Percentiles rank a stretch among this genome's conserved stretches.
Conservation (phyloP, 2,329 filamentous ascomycete species). For the Cytospora schulzeri region DNA sequence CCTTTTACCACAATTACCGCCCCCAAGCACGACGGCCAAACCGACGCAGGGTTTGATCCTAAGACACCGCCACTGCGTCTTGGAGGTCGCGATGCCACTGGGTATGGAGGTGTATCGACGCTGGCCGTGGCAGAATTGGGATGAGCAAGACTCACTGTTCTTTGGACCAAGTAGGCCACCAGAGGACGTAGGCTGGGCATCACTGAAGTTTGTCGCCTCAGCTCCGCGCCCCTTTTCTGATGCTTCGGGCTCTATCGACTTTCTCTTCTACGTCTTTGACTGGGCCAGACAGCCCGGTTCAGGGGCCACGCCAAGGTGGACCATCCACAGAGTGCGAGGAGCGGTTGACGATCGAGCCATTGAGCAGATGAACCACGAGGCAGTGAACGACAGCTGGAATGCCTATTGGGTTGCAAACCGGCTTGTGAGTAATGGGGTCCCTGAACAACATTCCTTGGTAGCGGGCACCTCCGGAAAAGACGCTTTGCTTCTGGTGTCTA, state of each 20-base stretch:
- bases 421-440: neutral
- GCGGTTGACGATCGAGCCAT: slow-evolving; percentile 2
- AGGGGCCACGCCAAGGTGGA: neutral
- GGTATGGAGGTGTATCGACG: slow-evolving; percentile 12
- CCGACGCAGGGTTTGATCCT: neutral
- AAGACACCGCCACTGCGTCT: neutral
- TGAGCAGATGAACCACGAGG: slow-evolving; percentile 18
- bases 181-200: slow-evolving; percentile 14
- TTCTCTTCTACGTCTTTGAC: slow-evolving; percentile 21
- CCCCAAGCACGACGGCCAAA: neutral
- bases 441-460: slow-evolving; percentile 5
- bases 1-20: neutral
- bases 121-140: slow-evolving; percentile 22
- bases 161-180: neutral
- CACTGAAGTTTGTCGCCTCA: slow-evolving; percentile 10
- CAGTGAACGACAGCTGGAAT: slow-evolving; percentile 15
- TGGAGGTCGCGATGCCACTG: slow-evolving; percentile 1
- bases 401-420: slow-evolving; percentile 11
- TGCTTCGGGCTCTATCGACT: neutral
- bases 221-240: neutral
- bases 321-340: slow-evolving; percentile 15
- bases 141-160: slow-evolving; percentile 12
- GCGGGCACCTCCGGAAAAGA: neutral
- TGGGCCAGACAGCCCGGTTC: neutral
- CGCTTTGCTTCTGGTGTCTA: slow-evolving; percentile 1